A percentile compares a stretch with the other conserved stretches of the same genome.
phyloP scores from a whole-genome alignment of 1,139 yeast species.

The Yamadazyma epiphylla region DNA sequence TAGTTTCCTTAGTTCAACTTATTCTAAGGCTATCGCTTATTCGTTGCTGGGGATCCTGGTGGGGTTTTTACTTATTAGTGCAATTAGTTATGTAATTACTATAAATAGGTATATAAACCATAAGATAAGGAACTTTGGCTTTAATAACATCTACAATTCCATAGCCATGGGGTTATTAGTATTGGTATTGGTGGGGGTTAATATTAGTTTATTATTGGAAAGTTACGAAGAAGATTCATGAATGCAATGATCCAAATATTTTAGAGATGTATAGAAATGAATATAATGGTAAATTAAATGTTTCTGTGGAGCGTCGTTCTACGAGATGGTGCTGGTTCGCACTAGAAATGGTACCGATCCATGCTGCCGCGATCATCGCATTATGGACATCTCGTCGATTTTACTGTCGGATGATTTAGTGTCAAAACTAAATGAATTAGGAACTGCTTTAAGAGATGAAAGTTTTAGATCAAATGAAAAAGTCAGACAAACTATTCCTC shows the following conservation, averaged over 20 bases:
- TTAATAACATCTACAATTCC: slow-evolving; percentile 35
- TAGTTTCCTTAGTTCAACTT: slow-evolving; percentile 13
- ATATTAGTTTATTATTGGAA: slow-evolving; percentile 38
- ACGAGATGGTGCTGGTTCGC: not conserved
- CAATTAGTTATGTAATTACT: slow-evolving; percentile 43
- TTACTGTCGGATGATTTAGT: not conserved
- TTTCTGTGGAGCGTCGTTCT: too few relatives aligned
- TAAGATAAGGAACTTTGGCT: slow-evolving; percentile 38
- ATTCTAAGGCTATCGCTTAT: slow-evolving; percentile 33
- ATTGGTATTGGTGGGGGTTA: slow-evolving; percentile 39
- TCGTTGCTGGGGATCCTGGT: slow-evolving; percentile 39
- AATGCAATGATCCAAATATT: too few relatives aligned
- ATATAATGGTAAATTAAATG: too few relatives aligned
- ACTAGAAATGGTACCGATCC: not conserved
- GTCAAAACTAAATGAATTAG: slow-evolving; percentile 15
- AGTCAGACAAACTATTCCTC: slow-evolving; percentile 8
- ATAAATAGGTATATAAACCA: slow-evolving; percentile 43
- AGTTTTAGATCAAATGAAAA: slow-evolving; percentile 13
- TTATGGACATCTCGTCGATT: not conserved
- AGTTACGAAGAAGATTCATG: slow-evolving; percentile 18
- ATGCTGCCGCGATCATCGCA: not conserved
- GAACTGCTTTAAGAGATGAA: slow-evolving; percentile 27
- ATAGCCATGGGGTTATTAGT: slow-evolving; percentile 37
- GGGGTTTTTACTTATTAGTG: slow-evolving; percentile 36
- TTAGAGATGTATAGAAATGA: too few relatives aligned